A percentile compares a stretch with the other conserved stretches of the same genome.
Conservation (phyloP, 352 stramenopile genomes). For the Aphanomyces cochlioides region DNA sequence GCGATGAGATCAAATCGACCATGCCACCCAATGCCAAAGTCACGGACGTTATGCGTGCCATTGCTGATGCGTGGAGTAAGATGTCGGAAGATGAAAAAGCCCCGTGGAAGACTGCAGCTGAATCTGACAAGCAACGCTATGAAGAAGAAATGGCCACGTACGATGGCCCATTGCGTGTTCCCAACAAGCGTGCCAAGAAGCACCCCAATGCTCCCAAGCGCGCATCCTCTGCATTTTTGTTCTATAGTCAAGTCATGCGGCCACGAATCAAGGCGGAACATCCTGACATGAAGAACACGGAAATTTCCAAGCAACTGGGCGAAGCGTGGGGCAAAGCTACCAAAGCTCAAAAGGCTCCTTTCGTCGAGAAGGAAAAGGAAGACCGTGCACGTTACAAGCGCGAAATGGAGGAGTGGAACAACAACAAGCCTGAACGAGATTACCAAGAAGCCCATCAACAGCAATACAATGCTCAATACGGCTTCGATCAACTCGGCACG, state of each 20-base stretch:
- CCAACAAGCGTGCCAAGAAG: slow-evolving; percentile 94
- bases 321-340: slow-evolving; percentile 90
- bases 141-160: slow-evolving; percentile 91
- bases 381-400: slow-evolving; percentile 91
- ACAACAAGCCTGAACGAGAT: slow-evolving; percentile 72
- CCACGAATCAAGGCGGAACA: slow-evolving; percentile 87
- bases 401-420: slow-evolving; percentile 91
- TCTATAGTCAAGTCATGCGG: slow-evolving; percentile 90
- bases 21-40: slow-evolving; percentile 85
- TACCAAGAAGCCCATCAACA: slow-evolving; percentile 72
- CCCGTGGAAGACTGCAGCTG: slow-evolving; percentile 89
- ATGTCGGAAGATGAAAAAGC: slow-evolving; percentile 88
- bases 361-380: slow-evolving; percentile 89
- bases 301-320: slow-evolving; percentile 93
- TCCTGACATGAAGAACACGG: slow-evolving; percentile 94
- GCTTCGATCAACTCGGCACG: slow-evolving; percentile 28
- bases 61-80: slow-evolving; percentile 86
- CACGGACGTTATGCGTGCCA: slow-evolving; percentile 89
- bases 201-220: slow-evolving; percentile 92
- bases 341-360: slow-evolving; percentile 87
- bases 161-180: slow-evolving; percentile 86
- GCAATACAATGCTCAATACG: slow-evolving; percentile 50
- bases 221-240: slow-evolving; percentile 93
- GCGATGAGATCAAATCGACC: slow-evolving; percentile 84
- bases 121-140: slow-evolving; percentile 93